phyloP scores from a whole-genome alignment of 2,329 filamentous ascomycete species.

The Alternaria incomplexa region DNA sequence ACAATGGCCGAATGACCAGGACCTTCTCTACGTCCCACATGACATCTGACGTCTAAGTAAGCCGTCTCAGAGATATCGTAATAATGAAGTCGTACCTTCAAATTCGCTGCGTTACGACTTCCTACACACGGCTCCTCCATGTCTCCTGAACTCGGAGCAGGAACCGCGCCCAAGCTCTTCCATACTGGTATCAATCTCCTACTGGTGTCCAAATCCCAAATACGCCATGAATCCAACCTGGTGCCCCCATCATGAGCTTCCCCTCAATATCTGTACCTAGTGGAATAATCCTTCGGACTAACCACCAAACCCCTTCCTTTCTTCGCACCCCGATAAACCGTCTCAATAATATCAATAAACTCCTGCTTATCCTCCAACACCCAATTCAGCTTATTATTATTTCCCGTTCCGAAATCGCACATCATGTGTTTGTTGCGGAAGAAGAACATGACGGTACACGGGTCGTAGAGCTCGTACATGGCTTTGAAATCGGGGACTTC shows the following conservation, averaged over 20 bases:
- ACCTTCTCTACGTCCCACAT: background rate
- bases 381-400: constrained; percentile 99
- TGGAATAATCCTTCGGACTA: constrained; percentile 84
- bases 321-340: constrained; percentile 96
- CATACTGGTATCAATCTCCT: background rate
- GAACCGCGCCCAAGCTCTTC: background rate
- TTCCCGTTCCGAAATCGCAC: constrained; percentile 93
- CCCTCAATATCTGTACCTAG: constrained; percentile 69
- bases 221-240: background rate
- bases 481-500: constrained; percentile 72
- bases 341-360: constrained; percentile 97
- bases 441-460: constrained; percentile 96
- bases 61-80: background rate
- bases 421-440: constrained; percentile 99
- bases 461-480: constrained; percentile 93
- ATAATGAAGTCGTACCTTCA: background rate
- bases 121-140: too few species aligned
- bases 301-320: constrained; percentile 97
- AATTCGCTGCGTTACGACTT: background rate
- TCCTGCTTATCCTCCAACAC: constrained; percentile 98
- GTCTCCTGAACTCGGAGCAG: background rate
- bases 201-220: background rate
- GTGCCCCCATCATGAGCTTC: background rate
- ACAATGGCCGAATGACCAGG: background rate
- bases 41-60: background rate